Evolutionary conservation across 177 flowering plant species (phyloP).

Genomic region (Vitis hybrid): DNA sequence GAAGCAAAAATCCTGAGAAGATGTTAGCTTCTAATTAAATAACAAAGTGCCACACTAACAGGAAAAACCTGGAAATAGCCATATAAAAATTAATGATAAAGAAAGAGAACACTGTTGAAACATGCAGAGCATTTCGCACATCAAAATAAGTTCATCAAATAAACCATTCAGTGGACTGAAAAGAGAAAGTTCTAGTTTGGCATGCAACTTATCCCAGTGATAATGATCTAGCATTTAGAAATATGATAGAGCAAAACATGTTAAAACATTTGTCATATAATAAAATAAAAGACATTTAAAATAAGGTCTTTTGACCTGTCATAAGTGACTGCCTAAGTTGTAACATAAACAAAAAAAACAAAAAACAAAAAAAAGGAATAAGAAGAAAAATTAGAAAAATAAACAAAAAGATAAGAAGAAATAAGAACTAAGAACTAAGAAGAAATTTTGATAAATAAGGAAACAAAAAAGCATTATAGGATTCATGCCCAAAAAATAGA

Average conservation of each 20-base stretch:
- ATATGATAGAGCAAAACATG: neutral
- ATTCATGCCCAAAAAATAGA: too few relatives aligned
- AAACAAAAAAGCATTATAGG: too few relatives aligned
- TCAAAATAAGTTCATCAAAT: neutral
- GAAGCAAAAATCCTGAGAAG: neutral
- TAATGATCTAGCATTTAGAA: neutral
- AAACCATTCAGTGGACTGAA: neutral
- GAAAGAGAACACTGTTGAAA: neutral
- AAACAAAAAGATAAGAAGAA: too few relatives aligned
- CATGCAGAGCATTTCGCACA: neutral
- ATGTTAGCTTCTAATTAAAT: neutral
- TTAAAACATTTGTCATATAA: neutral
- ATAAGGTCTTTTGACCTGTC: too few relatives aligned
- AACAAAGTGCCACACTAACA: neutral
- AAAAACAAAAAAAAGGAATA: too few relatives aligned
- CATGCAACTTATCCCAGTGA: neutral
- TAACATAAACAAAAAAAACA: too few relatives aligned
- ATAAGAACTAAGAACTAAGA: too few relatives aligned
- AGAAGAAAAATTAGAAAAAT: too few relatives aligned
- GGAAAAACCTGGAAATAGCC: neutral
- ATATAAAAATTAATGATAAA: neutral
- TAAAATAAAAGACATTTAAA: neutral
- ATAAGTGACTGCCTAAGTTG: too few relatives aligned
- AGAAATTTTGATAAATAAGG: too few relatives aligned
- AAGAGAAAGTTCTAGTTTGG: neutral